Percentiles rank a stretch among this genome's conserved stretches.
Conservation (phyloP, 805 yeast species). For the Hanseniaspora clermontiae region DNA sequence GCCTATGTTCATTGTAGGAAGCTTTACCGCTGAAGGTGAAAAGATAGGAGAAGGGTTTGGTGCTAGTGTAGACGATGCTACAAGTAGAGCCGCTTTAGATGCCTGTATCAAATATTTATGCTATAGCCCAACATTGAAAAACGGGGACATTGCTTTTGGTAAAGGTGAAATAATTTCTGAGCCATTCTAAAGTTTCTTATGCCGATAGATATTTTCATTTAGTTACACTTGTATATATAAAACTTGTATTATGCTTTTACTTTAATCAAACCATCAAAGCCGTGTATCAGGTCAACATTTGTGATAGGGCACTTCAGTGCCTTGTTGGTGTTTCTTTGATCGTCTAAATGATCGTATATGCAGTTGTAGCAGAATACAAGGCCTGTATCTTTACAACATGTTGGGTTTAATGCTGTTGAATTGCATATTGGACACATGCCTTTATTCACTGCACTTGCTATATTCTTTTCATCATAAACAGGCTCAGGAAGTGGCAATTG, state of each 20-base stretch:
- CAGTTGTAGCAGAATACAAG: conserved; percentile 8
- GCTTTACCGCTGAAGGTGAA: conserved; percentile 58
- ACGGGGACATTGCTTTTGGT: conserved; percentile 41
- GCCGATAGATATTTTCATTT: not conserved
- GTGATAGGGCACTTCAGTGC: conserved; percentile 5
- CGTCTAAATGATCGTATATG: conserved; percentile 5
- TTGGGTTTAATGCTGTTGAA: not conserved
- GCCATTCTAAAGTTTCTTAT: not conserved
- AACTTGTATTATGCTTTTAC: not conserved
- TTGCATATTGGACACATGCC: conserved; percentile 2
- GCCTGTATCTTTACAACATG: conserved; percentile 8
- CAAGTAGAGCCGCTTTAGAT: conserved; percentile 80
- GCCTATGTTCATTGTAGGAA: conserved; percentile 85
- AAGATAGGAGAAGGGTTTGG: conserved; percentile 94
- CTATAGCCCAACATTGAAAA: conserved; percentile 61
- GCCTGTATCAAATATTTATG: conserved; percentile 87
- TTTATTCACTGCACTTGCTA: not conserved
- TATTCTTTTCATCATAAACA: not conserved
- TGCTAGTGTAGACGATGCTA: conserved; percentile 76
- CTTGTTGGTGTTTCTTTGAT: not conserved
- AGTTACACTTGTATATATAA: conserved; percentile 1
- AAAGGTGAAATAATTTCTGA: conserved; percentile 26
- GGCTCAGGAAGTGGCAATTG: not conserved
- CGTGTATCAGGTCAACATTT: not conserved
- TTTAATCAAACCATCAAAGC: conserved; percentile 3